Base-by-base conservation (phyloP, 2,329 filamentous ascomycete species). In the Reticulascus tulasneorum region DNA sequence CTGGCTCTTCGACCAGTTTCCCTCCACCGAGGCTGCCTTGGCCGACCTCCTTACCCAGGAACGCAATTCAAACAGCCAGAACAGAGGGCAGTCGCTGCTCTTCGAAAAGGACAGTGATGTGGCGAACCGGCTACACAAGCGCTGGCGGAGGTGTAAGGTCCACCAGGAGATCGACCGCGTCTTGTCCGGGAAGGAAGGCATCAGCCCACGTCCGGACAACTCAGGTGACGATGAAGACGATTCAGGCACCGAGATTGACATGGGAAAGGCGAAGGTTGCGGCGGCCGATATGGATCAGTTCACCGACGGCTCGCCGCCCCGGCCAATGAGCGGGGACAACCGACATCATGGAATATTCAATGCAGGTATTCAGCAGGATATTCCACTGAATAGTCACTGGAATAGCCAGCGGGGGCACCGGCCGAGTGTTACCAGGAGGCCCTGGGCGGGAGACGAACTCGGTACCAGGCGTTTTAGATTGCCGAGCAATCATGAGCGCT, bases 121-220 rank as follows among this genome's bases (percentile, higher is more conserved):
- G 26, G 71, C 72, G 5, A 75, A 82, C 46, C 71, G 68, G 3
- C 56, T 85, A 30, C 73, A 84, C 41, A 71, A 71, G 31, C 66
- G 67, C 42, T 86, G 82, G 79, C 74, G 73, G 38, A 78, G 72
- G 50, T 81, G 78, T 47, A 66, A 66, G 17, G 73, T 83, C 5
- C 74, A 79, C 50, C 73, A 66, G 41, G 76, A 79, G 32, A 78
- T 86, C 29, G 79, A 83, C 38, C 69, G 69, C 17, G 59, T 84
- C 10, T 60, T 86, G 5, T 77, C 79, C 1, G 62, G 72, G 41
- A 48, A 59, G 31, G 48, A 59, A 44, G 47, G 55, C 20, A 48
- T 58, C 13, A 45, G 47, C 33, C 41, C 57, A 20, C 51, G 51
- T 21, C 37, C 59, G 17, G 58, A 63, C 10, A 60, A 51, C 2